Base-by-base conservation (phyloP, 139 green algal genomes). In the Asterochloris sp. region DNA sequence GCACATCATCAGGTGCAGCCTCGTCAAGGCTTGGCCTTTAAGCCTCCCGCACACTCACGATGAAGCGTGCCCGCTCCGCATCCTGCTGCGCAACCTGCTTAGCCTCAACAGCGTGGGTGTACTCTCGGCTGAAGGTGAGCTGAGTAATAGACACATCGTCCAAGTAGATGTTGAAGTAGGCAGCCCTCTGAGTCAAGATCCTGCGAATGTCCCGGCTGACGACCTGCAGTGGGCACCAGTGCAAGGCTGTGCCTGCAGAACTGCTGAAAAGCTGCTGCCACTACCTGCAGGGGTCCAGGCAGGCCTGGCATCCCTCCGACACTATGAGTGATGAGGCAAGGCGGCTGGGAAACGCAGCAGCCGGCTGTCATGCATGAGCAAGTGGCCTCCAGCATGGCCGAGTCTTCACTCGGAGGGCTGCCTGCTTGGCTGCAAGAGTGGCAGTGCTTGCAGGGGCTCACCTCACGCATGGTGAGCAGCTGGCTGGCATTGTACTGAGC, bases 101-200 rank as follows among this genome's bases (percentile, higher is more conserved):
- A n/a, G 96, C 93, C 89, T 99, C 97, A 26, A 99, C 93, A 13
- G 97, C 97, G 12, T 88, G 85, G 10, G 96, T 99, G 89, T 99
- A 99, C 90, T 98, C 94, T 62, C 94, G 90, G 81, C 88, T 92
- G 91, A 99, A 99, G 26, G 94, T 98, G 24, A 99, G 91, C 69
- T 99, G 82, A 73, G 97, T 99, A 90, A 99, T 99, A 76, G 97
- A 99, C 67, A 99, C 97, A 83, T 99, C 97, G 69, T 99, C 97
- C 62, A 99, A 84, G 26, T 97, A 84, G n/a, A 99, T 97, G 89
- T 98, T 95, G 89, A 99, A 99, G 83, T 92, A 91, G 21, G 77
- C 78, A 11, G 96, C 97, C 10, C 97, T 90, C 87, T 98, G 90
- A 17, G 92, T 94, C 73, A 99, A 90, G 62, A 98, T 96, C 11